These are phyloP conservation scores for Diaporthe vaccinii DNA, from an alignment of 2,329 filamentous ascomycete species.

Conservation along the genomic window DNA sequence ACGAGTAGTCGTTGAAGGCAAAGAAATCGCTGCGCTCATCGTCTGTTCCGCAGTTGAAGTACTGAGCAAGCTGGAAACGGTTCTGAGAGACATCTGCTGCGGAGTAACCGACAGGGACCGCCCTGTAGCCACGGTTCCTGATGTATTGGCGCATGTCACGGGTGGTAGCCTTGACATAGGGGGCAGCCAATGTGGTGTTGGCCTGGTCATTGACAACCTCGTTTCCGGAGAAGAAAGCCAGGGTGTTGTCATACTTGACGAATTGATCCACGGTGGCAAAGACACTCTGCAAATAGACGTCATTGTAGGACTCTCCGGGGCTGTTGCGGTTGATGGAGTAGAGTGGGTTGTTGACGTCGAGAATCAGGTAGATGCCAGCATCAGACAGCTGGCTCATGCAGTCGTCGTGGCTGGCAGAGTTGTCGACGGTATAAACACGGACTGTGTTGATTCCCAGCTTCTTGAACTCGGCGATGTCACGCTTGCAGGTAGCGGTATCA, in stretches of 20 bases:
- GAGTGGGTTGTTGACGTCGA: slow-evolving; percentile 90
- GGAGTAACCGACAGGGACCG: slow-evolving; percentile 81
- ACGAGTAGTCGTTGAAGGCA: slow-evolving; percentile 86
- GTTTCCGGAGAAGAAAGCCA: slow-evolving; percentile 88
- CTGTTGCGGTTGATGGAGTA: slow-evolving; percentile 88
- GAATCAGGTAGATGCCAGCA: slow-evolving; percentile 91
- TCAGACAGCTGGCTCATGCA: slow-evolving; percentile 87
- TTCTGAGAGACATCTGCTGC: slow-evolving; percentile 87
- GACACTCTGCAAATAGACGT: slow-evolving; percentile 84
- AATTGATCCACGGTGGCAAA: slow-evolving; percentile 93
- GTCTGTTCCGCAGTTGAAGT: slow-evolving; percentile 93
- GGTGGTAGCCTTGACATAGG: slow-evolving; percentile 83
- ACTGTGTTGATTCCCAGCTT: slow-evolving; percentile 90
- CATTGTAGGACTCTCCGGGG: slow-evolving; percentile 86
- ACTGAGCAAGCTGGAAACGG: slow-evolving; percentile 86
- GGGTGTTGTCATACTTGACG: slow-evolving; percentile 84
- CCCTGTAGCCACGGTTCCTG: slow-evolving; percentile 70
- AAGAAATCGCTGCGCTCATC: slow-evolving; percentile 91
- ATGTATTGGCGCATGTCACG: slow-evolving; percentile 83
- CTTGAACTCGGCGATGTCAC: slow-evolving; percentile 86
- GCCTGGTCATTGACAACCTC: slow-evolving; percentile 81
- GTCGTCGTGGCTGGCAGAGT: slow-evolving; percentile 82
- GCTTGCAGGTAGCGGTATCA: slow-evolving; percentile 77
- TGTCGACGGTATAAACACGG: slow-evolving; percentile 94
- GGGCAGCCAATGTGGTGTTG: slow-evolving; percentile 74